Conservation (phyloP, 192 early-diverging fungal genomes). For the Obelidium mucronatum region DNA sequence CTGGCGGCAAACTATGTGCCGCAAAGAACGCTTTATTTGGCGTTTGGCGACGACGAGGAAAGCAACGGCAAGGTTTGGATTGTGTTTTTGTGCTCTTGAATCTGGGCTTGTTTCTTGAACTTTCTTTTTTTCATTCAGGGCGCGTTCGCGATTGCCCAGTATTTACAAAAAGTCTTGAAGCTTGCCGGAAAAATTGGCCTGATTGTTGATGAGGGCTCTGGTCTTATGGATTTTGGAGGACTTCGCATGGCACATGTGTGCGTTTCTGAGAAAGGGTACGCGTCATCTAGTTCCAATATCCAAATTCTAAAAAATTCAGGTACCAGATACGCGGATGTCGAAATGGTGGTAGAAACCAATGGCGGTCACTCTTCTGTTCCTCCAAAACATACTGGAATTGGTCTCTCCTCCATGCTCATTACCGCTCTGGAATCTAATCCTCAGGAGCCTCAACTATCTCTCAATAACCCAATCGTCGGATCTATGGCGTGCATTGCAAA, state of each 20-base stretch:
- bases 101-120: too few relatives aligned
- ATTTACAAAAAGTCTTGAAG: constrained; percentile 5
- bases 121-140: not conserved
- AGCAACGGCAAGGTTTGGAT: constrained; percentile 24
- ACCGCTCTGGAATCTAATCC: constrained; percentile 36
- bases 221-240: constrained; percentile 15
- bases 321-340: constrained; percentile 40
- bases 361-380: constrained; percentile 53
- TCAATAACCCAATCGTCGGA: constrained; percentile 37
- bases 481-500: constrained; percentile 36
- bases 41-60: constrained; percentile 55
- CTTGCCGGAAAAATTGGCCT: constrained; percentile 40
- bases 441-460: constrained; percentile 17
- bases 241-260: constrained; percentile 35
- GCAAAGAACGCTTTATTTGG: constrained; percentile 36
- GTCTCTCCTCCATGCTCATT: constrained; percentile 35
- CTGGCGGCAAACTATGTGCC: constrained; percentile 34
- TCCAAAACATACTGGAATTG: constrained; percentile 49
- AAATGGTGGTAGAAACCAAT: constrained; percentile 32
- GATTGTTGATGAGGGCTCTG: constrained; percentile 51
- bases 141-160: not conserved
- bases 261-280: constrained; percentile 46
- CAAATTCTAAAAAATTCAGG: not conserved
- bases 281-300: not conserved
- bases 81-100: not conserved